Evolutionary conservation across 768 basidiomycete genomes (phyloP), one percentile per base, ranked within the genome.

Genomic region (Candolleomyces aberdarensis): DNA sequence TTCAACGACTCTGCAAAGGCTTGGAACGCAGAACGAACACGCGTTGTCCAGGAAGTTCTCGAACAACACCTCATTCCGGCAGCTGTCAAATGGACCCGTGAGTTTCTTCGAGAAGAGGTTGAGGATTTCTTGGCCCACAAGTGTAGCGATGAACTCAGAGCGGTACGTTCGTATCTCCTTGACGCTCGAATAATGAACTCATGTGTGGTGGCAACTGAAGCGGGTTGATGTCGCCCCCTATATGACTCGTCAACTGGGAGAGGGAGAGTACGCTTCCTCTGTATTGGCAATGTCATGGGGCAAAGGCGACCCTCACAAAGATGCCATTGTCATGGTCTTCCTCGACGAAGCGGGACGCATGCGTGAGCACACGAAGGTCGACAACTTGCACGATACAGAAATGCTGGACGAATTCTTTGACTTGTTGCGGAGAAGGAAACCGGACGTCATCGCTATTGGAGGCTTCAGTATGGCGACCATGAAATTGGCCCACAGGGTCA

Each of bases 241-340:
- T 67, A 70, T 75, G 26, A 83, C 83, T 5, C 73, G 78, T 0
- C 81, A 82, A 7, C 85, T 91, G 76, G 86, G 84, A 59, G 75
- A 80, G 56, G 94, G 92, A 13, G 85, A 92, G 68, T 77, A 83
- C 44, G 74, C 95, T 52, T 81, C 88, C 51, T 81, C 89, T 20
- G 94, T 98, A 20, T 81, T 99, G 46, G 92, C 96, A 3, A 73
- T 96, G 59, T 96, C 96, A 7, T 95, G 94, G 88, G 97, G 97
- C 41, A 89, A 92, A 74, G 97, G 97, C 41, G 95, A 97, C 66
- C 92, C 94, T 43, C 87, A 89, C 67, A 91, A 91, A 68, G 96
- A 99, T 72, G 87, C 89, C 7, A 90, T 98, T 58, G 84, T 87
- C 20, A 77, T 94, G 44, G 89, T 96, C 60, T 92, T 87, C 76